Evolutionary conservation across 2,329 filamentous ascomycete genomes (phyloP), one percentile per base, ranked within the genome.

Genomic region (Myriosclerotinia curreyana): DNA sequence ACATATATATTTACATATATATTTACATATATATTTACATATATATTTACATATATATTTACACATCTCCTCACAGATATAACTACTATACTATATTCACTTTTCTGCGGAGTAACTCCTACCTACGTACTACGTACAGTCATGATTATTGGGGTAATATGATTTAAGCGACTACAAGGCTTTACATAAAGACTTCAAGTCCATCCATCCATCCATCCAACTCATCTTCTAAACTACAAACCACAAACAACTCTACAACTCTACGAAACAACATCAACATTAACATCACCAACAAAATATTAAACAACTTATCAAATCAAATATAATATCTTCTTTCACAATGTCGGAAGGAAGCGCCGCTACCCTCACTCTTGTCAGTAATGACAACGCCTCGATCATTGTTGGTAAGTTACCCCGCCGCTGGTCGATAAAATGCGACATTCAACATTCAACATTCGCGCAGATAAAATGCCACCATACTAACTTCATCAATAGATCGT

Each of bases 401-500:
- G 80, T 85, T 69, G 81, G 82, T 84, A 78, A 71, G 81, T 53
- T 52, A 64, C 66, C 69, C 69, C 63, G 54, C 69, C 63, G 54
- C 64, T 58, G 66, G 62, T 31, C 63, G 50, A 48, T 49, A 11
- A 48, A 59, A 53, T 51, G 44, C 51, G 46, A 34, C 6, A 20
- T 55, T 38, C 15, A 31, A 31, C 48, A 22, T 15, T 25, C 28
- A 31, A 31, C 28, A 2, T 31, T 31, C 28, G n/a, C 9, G 48
- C 64, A 71, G 55, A 72, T 48, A n/a, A 5, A 48, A 48, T 34
- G 31, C 31, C 5, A 15, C 20, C 15, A 36, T 58, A 28, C 42
- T 58, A n/a, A 42, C 20, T 46, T 31, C n/a, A 90, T 40, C 17
- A 42, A 63, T 34, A 63, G 92, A 96, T 69, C 91, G 91, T 69